Percentiles rank a stretch among this genome's conserved stretches.
Conservation (phyloP, 768 basidiomycete genomes). For the Infundibulicybe gibba region DNA sequence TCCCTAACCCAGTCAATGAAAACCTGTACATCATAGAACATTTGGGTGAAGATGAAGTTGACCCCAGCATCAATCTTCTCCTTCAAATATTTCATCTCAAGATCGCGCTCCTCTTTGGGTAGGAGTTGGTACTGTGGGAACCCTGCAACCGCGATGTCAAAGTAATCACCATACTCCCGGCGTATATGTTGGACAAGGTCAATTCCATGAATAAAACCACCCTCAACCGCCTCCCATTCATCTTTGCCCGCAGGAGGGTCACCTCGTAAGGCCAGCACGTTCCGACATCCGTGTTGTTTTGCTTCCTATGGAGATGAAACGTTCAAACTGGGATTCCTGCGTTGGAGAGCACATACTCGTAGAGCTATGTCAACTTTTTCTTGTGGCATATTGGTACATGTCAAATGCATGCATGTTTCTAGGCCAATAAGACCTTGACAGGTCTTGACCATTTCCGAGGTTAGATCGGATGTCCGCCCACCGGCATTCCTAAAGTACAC, state of each 20-base stretch:
- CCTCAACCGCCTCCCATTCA: conserved; percentile 90
- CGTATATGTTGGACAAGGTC: conserved; percentile 92
- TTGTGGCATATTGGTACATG: conserved; percentile 98
- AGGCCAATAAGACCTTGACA: conserved; percentile 91
- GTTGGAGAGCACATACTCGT: conserved; percentile 48
- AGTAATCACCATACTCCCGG: conserved; percentile 80
- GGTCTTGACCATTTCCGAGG: conserved; percentile 90
- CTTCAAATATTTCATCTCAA: conserved; percentile 84
- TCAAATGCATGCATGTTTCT: conserved; percentile 98
- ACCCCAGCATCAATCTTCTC: conserved; percentile 90
- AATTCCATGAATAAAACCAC: conserved; percentile 86
- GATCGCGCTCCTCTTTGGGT: conserved; percentile 67
- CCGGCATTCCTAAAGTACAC: conserved; percentile 80
- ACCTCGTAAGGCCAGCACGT: conserved; percentile 90
- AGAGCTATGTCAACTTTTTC: conserved; percentile 93
- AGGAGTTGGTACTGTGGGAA: conserved; percentile 83
- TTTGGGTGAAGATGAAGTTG: conserved; percentile 95
- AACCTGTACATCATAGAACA: conserved; percentile 93
- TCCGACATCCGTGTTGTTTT: conserved; percentile 84
- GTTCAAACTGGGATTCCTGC: conserved; percentile 1
- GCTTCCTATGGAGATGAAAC: conserved; percentile 64
- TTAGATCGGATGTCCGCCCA: conserved; percentile 91
- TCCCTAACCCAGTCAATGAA: conserved; percentile 90
- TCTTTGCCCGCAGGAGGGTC: conserved; percentile 88
- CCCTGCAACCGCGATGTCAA: conserved; percentile 92